Evolutionary conservation across 257 asterid species (phyloP), one percentile per base, ranked within the genome.

Genomic region (Paulownia fortunei): DNA sequence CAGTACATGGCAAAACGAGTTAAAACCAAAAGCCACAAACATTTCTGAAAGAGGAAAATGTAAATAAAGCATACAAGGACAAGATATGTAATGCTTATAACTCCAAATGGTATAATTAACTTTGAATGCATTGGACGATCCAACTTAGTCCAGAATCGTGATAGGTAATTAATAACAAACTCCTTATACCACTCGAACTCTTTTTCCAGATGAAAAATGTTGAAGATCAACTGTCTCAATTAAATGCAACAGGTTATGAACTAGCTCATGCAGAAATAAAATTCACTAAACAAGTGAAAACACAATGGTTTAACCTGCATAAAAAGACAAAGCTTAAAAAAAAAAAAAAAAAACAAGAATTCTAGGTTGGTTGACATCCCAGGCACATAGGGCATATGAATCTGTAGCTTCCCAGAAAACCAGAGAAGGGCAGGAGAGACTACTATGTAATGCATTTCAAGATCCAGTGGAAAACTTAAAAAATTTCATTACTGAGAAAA

Each of bases 11-110:
- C 41, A 46, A 55, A 59, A 51, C n/a, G 55, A 61, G 39, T 62
- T 62, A 30, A 73, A 71, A 76, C 68, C 63, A 72, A 76, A 62
- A n/a, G 37, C 51, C 41, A 49, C 21, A 68, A 71, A 71, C 37
- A 23, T 10, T 47, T 76, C 36, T 41, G 37, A 23, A 58, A n/a
- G 26, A 76, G 34, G 52, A 26, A 72, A 77, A 59, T 51, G 46
- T 41, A 56, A 42, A 42, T 54, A 41, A 52, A 62, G 24, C 52
- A 44, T 7, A 76, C 39, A 67, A 34, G 58, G 60, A 63, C 42
- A 65, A 67, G 79, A 75, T 13, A 60, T 13, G 16, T 19, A 34
- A n/a, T 27, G 56, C 13, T 64, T 4, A 3, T 19, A 65, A 47
- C 2, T 56, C 12, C 37, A 34, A 24, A 51, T n/a, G 19, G 19